Conservation (phyloP, 2,329 filamentous ascomycete species). For the Pseudogymnoascus sp. region DNA sequence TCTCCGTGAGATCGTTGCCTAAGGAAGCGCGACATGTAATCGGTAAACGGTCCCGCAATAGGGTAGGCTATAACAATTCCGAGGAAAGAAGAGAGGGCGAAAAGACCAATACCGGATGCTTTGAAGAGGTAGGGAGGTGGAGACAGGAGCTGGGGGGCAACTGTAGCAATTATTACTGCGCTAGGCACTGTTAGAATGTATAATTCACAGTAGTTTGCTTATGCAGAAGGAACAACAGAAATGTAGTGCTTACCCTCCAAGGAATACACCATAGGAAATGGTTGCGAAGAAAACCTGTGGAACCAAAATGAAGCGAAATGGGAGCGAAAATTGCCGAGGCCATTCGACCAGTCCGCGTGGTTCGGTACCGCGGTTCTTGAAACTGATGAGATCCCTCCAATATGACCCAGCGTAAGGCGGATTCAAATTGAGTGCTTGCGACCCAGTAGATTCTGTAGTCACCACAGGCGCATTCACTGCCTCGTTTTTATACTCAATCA, state of each 20-base stretch:
- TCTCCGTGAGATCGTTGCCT: constrained; percentile 27
- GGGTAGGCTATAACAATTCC: constrained; percentile 25
- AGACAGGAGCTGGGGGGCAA: constrained; percentile 24
- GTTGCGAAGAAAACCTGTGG: constrained; percentile 19
- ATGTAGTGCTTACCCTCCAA: constrained; percentile 16
- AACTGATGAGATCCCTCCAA: constrained; percentile 26
- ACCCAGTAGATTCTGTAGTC: constrained; percentile 17
- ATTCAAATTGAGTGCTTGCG: constrained; percentile 14
- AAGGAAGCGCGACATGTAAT: constrained; percentile 30
- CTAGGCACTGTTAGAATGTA: constrained; percentile 11
- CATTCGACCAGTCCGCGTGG: constrained; percentile 15
- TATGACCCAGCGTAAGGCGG: constrained; percentile 24
- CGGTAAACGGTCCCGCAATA: constrained; percentile 24
- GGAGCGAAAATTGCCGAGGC: constrained; percentile 19
- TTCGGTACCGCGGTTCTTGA: constrained; percentile 21
- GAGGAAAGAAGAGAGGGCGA: constrained; percentile 28
- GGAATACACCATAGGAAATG: constrained; percentile 18
- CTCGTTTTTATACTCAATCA: constrained; percentile 14
- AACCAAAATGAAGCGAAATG: constrained; percentile 21
- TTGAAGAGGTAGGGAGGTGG: constrained; percentile 30
- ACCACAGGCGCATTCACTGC: not conserved
- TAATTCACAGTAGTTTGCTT: not conserved
- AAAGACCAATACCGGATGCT: constrained; percentile 21
- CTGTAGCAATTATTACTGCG: constrained; percentile 24
- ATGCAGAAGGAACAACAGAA: not conserved